Base-by-base conservation (phyloP, 345 rosid species). In the Brassica nigra region DNA sequence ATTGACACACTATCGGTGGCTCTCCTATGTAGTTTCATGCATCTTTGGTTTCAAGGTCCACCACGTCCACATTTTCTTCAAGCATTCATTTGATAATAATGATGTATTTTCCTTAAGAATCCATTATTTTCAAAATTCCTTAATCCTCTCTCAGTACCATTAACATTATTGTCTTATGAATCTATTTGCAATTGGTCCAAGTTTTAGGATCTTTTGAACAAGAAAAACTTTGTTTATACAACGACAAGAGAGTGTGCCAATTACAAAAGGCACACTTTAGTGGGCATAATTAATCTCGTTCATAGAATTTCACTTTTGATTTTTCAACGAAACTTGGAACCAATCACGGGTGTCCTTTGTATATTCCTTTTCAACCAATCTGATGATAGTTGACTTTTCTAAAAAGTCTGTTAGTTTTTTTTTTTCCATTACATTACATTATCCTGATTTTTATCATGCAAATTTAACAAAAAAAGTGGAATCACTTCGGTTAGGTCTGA, bases 271-370 rank as follows among this genome's bases (percentile, higher is more conserved):
- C 11, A 2, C 39, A 2, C 39, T 76, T 75, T 42, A 76, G 62
- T 77, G 54, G 69, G 37, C 80, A 37, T 29, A 29, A 37, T 29
- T 37, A 71, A 52, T 78, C 66, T 78, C 58, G 49, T 71, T 55
- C 81, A 57, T 64, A 78, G 76, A 55, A 65, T 78, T 71, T 71
- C 47, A 15, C 81, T 78, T 78, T 78, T 78, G 76, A 78, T 55
- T 78, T 70, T 78, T 78, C 76, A 78, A 65, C 72, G 11, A 63
- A 78, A n/a, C 61, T 65, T 71, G 66, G 81, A 71, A 44, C 81
- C 76, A 78, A 78, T 78, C 76, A 62, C 55, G 31, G 64, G 6
- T 63, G 71, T 63, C 58, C 30, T 16, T 71, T 63, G 6, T 10
- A 47, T 31, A 63, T 78, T 63, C 80, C 75, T 18, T 69, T 76